Percentiles rank a stretch among this genome's conserved stretches.
Evolutionary conservation across 2,329 filamentous ascomycete species (phyloP).

Genomic region (Pyricularia grisea): DNA sequence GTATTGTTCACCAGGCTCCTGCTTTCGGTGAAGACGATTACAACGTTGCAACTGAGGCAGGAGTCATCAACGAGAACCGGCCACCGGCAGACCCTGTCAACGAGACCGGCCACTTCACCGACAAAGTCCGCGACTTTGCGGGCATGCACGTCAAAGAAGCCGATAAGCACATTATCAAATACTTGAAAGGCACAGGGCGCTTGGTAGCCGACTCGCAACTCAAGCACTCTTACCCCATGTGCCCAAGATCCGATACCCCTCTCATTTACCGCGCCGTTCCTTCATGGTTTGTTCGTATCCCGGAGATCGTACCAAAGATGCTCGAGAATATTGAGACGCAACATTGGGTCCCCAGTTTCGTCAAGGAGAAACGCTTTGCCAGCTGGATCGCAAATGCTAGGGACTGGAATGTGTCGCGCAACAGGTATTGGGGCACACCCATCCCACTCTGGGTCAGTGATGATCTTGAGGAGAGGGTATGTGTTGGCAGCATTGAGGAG

Average conservation of each 20-base stretch:
- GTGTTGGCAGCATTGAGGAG: conserved; percentile 76
- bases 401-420: conserved; percentile 93
- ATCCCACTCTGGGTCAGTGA: conserved; percentile 89
- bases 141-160: conserved; percentile 87
- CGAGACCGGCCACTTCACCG: conserved; percentile 70
- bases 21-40: conserved; percentile 97
- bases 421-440: conserved; percentile 92
- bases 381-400: conserved; percentile 87
- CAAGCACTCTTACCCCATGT: conserved; percentile 88
- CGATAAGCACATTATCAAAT: conserved; percentile 87
- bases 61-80: conserved; percentile 67
- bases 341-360: conserved; percentile 83
- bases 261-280: conserved; percentile 88
- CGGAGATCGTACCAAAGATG: conserved; percentile 76
- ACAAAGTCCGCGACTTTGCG: conserved; percentile 67
- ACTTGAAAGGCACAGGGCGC: conserved; percentile 67
- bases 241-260: conserved; percentile 88
- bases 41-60: conserved; percentile 65
- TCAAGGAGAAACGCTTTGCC: conserved; percentile 84
- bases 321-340: conserved; percentile 82
- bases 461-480: conserved; percentile 77
- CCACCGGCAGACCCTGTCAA: conserved; percentile 88
- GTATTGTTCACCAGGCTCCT: conserved; percentile 88
- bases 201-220: conserved; percentile 80
- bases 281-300: conserved; percentile 90